phyloP scores from a whole-genome alignment of 129 eudicot genomes.

The Saussurea involucrata region DNA sequence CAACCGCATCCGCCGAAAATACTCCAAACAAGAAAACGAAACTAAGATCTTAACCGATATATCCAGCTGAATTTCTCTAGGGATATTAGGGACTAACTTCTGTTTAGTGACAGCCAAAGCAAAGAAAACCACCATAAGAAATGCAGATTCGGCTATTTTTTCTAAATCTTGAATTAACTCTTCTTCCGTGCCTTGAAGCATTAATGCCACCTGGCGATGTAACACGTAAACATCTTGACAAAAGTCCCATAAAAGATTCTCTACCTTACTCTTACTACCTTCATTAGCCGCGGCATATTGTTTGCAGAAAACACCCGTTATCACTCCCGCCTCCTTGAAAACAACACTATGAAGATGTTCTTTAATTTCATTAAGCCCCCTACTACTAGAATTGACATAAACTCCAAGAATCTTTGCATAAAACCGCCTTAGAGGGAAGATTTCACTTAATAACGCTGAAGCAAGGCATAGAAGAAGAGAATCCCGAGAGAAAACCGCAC shows the following conservation, averaged over 20 bases:
- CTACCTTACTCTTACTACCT: constrained; percentile 46
- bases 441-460: constrained; percentile 64
- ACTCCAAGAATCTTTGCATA: constrained; percentile 40
- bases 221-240: constrained; percentile 72
- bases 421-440: constrained; percentile 58
- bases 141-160: constrained; percentile 83
- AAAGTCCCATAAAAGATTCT: constrained; percentile 69
- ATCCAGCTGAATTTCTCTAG: constrained; percentile 49
- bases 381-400: constrained; percentile 17
- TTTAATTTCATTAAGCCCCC: constrained; percentile 37
- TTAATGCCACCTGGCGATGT: constrained; percentile 61
- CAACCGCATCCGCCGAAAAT: constrained; percentile 86
- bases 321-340: constrained; percentile 89
- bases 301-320: constrained; percentile 74
- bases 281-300: constrained; percentile 65
- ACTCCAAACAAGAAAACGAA: constrained; percentile 92
- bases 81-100: constrained; percentile 43
- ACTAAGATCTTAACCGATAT: constrained; percentile 68
- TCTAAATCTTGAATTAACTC: constrained; percentile 62
- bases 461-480: constrained; percentile 63
- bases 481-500: constrained; percentile 46
- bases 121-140: constrained; percentile 90
- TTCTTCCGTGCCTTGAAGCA: constrained; percentile 50
- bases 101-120: constrained; percentile 80
- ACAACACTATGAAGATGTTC: constrained; percentile 52